Conservation (phyloP, 805 yeast species). For the Diddensiella transvaalensis region DNA sequence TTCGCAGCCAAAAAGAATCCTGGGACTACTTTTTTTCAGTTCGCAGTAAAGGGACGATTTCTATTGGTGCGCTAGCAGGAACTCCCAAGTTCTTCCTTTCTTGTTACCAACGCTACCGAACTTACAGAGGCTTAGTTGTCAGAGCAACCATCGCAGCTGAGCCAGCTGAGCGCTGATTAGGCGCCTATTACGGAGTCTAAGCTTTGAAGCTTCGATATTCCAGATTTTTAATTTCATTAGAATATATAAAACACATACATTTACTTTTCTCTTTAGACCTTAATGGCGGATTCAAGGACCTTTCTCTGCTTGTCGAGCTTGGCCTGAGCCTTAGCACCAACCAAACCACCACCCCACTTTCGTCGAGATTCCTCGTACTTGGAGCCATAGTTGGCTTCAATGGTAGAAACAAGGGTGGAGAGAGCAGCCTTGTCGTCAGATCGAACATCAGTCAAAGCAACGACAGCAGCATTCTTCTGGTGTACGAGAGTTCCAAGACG, state of each 20-base stretch:
- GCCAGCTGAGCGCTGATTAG: too few species aligned
- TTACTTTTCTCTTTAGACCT: constrained; percentile 28
- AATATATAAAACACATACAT: background rate
- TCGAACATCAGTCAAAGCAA: constrained; percentile 93
- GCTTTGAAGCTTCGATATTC: too few species aligned
- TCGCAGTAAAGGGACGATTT: too few species aligned
- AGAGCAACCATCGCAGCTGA: too few species aligned
- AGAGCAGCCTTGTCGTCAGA: constrained; percentile 94
- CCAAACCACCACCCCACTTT: constrained; percentile 99
- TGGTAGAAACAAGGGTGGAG: constrained; percentile 87
- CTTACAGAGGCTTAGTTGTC: too few species aligned
- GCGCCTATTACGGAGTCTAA: too few species aligned
- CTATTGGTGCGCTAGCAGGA: too few species aligned
- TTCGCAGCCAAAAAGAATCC: too few species aligned
- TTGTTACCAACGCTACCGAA: too few species aligned
- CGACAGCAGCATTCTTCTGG: constrained; percentile 96
- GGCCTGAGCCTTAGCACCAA: constrained; percentile 91
- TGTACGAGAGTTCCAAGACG: constrained; percentile 97
- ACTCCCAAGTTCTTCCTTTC: too few species aligned
- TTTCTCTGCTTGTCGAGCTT: constrained; percentile 74
- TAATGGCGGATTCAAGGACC: constrained; percentile 41
- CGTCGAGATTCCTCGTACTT: constrained; percentile 94
- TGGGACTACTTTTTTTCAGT: too few species aligned
- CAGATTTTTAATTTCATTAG: constrained; percentile 1
- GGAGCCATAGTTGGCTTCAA: constrained; percentile 88